These are phyloP conservation scores for Endothia cerciana DNA, from an alignment of 2,329 filamentous ascomycete genomes.

Conservation along the genomic window DNA sequence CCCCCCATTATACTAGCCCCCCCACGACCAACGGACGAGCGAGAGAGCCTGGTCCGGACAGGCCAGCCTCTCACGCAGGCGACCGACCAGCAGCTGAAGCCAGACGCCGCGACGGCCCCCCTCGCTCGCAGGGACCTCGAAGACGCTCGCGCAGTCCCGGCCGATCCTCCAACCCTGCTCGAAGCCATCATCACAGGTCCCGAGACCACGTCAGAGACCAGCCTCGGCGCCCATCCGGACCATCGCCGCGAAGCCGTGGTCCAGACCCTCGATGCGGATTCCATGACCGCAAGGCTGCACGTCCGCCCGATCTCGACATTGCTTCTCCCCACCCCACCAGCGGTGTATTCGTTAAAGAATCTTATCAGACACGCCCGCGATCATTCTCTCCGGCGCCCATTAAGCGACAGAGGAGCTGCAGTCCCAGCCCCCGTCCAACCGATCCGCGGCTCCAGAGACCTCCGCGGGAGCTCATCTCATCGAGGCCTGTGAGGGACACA, in stretches of 20 bases:
- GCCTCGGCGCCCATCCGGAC: constrained; percentile 33
- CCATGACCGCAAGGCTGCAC: constrained; percentile 43
- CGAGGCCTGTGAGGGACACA: constrained; percentile 23
- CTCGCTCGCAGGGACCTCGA: constrained; percentile 34
- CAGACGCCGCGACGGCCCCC: constrained; percentile 30
- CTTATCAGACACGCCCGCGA: constrained; percentile 28
- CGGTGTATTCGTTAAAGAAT: constrained; percentile 20
- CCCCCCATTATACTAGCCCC: constrained; percentile 36
- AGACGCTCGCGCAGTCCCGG: constrained; percentile 36
- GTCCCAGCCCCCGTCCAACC: constrained; percentile 33
- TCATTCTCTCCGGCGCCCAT: constrained; percentile 34
- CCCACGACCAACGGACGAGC: constrained; percentile 31
- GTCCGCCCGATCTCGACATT: constrained; percentile 35
- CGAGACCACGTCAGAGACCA: constrained; percentile 44
- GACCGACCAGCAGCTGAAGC: constrained; percentile 33
- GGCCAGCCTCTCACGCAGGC: constrained; percentile 23
- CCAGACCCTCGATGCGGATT: constrained; percentile 41
- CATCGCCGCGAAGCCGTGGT: constrained; percentile 33
- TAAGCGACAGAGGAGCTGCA: constrained; percentile 38
- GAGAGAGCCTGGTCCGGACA: constrained; percentile 29
- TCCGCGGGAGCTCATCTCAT: constrained; percentile 26
- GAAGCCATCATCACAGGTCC: constrained; percentile 44
- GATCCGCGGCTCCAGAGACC: constrained; percentile 30
- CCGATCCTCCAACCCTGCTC: constrained; percentile 39
- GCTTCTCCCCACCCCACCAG: constrained; percentile 26